A percentile compares a stretch with the other conserved stretches of the same genome.
Evolutionary conservation across 805 yeast species (phyloP).

Genomic region (Candida argentea): DNA sequence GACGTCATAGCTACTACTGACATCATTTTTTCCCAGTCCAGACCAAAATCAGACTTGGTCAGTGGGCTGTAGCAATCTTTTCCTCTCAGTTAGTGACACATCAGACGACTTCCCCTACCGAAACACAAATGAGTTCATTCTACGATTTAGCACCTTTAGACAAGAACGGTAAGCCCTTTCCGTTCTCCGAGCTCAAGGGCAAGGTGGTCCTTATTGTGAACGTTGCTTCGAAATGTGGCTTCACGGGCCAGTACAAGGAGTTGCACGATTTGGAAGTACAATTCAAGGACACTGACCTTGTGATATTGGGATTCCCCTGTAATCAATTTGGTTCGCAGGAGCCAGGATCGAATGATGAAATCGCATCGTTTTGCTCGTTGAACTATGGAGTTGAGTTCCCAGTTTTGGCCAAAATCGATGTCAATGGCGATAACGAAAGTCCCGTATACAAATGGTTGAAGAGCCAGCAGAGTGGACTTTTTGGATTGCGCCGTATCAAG

Average conservation of each 20-base stretch:
- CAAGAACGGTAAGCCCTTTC: constrained; percentile 46
- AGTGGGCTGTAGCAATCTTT: no score
- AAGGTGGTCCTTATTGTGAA: constrained; percentile 78
- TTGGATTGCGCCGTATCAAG: constrained; percentile 32
- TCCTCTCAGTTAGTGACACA: no score
- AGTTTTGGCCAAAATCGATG: constrained; percentile 74
- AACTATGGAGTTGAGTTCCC: constrained; percentile 93
- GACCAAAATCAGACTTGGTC: neutral
- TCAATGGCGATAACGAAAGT: constrained; percentile 74
- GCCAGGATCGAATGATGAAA: constrained; percentile 43
- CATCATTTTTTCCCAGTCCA: neutral
- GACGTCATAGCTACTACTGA: no score
- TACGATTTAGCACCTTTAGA: constrained; percentile 62
- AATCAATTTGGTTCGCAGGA: constrained; percentile 35
- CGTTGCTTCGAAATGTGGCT: constrained; percentile 76
- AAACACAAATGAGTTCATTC: constrained; percentile 39
- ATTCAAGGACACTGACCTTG: constrained; percentile 23
- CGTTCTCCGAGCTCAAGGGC: constrained; percentile 56
- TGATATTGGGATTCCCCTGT: constrained; percentile 34
- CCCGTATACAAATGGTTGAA: constrained; percentile 77
- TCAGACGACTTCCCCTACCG: neutral
- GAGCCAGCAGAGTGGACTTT: constrained; percentile 38
- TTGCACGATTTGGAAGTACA: constrained; percentile 33
- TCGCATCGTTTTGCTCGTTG: constrained; percentile 58
- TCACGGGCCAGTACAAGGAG: constrained; percentile 51